phyloP scores from a whole-genome alignment of 2,329 filamentous ascomycete genomes.

The Mycocentrospora acerina region DNA sequence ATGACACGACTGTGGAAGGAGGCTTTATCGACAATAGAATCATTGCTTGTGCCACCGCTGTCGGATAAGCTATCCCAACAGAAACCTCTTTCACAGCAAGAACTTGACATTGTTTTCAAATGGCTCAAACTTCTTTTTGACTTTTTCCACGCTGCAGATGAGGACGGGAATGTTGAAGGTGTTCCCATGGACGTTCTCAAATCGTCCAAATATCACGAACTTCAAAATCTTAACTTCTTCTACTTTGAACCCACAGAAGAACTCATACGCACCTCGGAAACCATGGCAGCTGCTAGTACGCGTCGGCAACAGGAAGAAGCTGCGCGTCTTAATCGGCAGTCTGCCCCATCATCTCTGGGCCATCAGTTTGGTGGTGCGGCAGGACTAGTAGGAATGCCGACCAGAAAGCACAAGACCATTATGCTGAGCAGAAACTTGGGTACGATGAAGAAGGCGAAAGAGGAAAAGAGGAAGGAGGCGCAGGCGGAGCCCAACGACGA shows the following conservation, averaged over 20 bases:
- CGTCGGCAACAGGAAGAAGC: slow-evolving; percentile 68
- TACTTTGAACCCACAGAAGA: slow-evolving; percentile 93
- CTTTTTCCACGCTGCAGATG: slow-evolving; percentile 93
- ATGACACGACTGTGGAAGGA: slow-evolving; percentile 99
- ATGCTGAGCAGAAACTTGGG: slow-evolving; percentile 93
- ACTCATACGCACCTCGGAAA: slow-evolving; percentile 90
- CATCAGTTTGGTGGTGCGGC: slow-evolving; percentile 55
- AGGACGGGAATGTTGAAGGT: slow-evolving; percentile 81
- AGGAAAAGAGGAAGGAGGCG: slow-evolving; percentile 91
- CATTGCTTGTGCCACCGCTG: slow-evolving; percentile 84
- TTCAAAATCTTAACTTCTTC: slow-evolving; percentile 96
- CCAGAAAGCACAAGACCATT: slow-evolving; percentile 60
- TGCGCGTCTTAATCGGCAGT: slow-evolving; percentile 64
- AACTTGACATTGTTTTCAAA: slow-evolving; percentile 91
- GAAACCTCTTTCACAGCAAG: slow-evolving; percentile 77
- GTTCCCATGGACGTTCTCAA: slow-evolving; percentile 90
- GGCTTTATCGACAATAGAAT: slow-evolving; percentile 87
- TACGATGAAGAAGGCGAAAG: slow-evolving; percentile 93
- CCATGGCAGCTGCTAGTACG: slow-evolving; percentile 87
- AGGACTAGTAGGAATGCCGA: slow-evolving; percentile 63
- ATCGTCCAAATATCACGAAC: slow-evolving; percentile 96
- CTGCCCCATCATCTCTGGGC: slow-evolving; percentile 62
- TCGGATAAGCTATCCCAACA: slow-evolving; percentile 93
- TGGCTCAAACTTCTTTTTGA: slow-evolving; percentile 89
- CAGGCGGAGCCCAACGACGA: slow-evolving; percentile 97